phyloP scores from a whole-genome alignment of 2,329 filamentous ascomycete species.

The Pestalotiopsis sp. region DNA sequence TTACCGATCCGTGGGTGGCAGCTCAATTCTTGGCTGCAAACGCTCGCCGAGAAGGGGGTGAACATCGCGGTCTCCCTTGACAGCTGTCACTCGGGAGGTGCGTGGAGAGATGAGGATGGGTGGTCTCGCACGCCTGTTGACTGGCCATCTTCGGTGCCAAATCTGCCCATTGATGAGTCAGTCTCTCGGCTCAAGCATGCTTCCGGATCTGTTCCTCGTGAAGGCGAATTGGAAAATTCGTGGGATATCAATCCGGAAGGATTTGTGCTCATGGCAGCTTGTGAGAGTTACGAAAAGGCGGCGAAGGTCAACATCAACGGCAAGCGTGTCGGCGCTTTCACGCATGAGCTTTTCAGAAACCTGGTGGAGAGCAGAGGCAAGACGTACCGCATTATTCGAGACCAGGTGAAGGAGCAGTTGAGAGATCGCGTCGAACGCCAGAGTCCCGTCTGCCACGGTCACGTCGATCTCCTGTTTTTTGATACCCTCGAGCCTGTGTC shows the following conservation, averaged over 20 bases:
- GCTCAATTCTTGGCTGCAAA: neutral
- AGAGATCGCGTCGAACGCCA: too few relatives aligned
- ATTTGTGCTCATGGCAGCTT: neutral
- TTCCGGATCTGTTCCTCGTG: neutral
- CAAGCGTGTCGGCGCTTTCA: too few relatives aligned
- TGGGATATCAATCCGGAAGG: neutral
- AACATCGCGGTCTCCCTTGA: neutral
- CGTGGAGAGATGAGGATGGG: neutral
- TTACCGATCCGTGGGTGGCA: neutral
- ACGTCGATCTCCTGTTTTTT: too few relatives aligned
- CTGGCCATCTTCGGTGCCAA: neutral
- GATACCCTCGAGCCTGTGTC: too few relatives aligned
- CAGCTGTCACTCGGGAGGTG: neutral
- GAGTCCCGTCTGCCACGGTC: too few relatives aligned
- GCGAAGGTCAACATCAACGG: too few relatives aligned
- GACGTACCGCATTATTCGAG: too few relatives aligned
- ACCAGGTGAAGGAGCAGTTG: too few relatives aligned
- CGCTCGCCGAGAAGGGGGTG: neutral
- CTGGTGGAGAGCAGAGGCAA: too few relatives aligned
- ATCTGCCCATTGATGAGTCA: neutral
- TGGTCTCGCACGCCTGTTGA: neutral
- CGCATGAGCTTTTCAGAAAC: too few relatives aligned
- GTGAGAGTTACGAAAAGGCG: too few relatives aligned
- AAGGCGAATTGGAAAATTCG: neutral
- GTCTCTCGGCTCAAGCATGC: neutral